Base-by-base conservation (phyloP, 805 yeast genomes). In the Lachancea sp. region DNA sequence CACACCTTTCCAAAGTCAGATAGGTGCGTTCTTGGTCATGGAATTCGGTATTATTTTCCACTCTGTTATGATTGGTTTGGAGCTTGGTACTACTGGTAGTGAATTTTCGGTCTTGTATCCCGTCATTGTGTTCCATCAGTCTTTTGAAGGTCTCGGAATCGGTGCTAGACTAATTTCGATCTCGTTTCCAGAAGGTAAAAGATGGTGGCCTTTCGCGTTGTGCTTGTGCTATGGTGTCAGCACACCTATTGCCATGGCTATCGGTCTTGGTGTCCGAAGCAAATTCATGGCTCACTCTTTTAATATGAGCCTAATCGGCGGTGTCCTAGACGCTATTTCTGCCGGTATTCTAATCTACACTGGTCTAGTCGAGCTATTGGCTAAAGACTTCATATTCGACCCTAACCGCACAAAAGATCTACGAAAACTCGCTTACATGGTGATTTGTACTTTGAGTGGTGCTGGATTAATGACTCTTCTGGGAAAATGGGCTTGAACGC, bases 41-140 rank as follows among this genome's bases (percentile, higher is more conserved):
- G 95, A 86, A 61, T 82, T 83, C 52, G 95, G 95, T 57, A 73
- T 87, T 36, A 65, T 87, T 27, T 84, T 86, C 71, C 95, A 87
- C 65, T 87, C 95, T 2, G 77, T 87, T 2, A 85, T 87, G 56
- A 75, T 87, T 46, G 95, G 95, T 20, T 69, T 87, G 42, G 74
- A 93, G 0, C 69, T 86, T 38, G 85, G 93, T 1, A 84, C 84
- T 15, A 71, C 93, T 3, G 93, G 90, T 40, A 82, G 78, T 2
- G 91, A 83, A 59, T 86, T 85, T 59, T 75, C 70, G 47, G 75
- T 85, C 5, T 68, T 86, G 41, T 85, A 82, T 62, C 74, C 82
- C 50, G 95, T 75, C n/a, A 51, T 75, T 36, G 76, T 81, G 3
- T 79, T 78, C 71, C 89, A 87, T 61, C 95, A 86, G 65, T 71